Evolutionary conservation across 2,329 filamentous ascomycete species (phyloP), one percentile per base, ranked within the genome.

Genomic region (Macrophomina pseudophaseolina): DNA sequence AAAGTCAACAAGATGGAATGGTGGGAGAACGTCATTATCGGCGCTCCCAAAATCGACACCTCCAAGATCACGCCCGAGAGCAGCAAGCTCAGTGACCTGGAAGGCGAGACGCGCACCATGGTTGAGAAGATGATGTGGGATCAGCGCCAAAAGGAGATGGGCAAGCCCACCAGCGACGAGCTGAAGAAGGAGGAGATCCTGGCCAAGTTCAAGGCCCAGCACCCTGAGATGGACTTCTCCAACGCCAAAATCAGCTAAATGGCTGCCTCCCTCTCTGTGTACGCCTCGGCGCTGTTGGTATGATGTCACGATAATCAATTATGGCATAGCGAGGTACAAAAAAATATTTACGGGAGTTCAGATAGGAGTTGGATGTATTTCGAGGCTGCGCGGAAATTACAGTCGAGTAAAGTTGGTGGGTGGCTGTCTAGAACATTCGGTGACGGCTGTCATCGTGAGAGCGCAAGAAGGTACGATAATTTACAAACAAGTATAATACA

Each of bases 121-220:
- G 95, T 99, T 52, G 95, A 99, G 88, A 99, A 99, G 88, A 99
- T 99, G 95, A 99, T 99, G 95, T 99, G 87, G 75, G 95, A 99
- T 83, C 95, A 99, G 85, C 86, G 91, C 71, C 94, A 98, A 83
- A 99, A 99, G 88, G 94, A 98, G 83, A 84, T 87, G 80, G 95
- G 95, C 4, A 86, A 91, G 79, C 92, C 93, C 54, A 93, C 90
- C 12, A 97, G 92, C 71, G 95, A 98, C 72, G 95, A 99, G 83
- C 90, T 97, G 86, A 92, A 94, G 85, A 98, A 98, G 87, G 81
- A 89, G 76, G 94, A 99, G 66, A 90, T 99, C 73, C 82, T 99
- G 76, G 91, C 92, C 82, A 71, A 96, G 83, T 98, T 99, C 82
- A 91, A 97, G 87, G 84, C 83, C 60, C 88, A 97, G 74, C 88